Evolutionary conservation across 2,329 filamentous ascomycete species (phyloP).

Genomic region (Orbilia brochopaga): DNA sequence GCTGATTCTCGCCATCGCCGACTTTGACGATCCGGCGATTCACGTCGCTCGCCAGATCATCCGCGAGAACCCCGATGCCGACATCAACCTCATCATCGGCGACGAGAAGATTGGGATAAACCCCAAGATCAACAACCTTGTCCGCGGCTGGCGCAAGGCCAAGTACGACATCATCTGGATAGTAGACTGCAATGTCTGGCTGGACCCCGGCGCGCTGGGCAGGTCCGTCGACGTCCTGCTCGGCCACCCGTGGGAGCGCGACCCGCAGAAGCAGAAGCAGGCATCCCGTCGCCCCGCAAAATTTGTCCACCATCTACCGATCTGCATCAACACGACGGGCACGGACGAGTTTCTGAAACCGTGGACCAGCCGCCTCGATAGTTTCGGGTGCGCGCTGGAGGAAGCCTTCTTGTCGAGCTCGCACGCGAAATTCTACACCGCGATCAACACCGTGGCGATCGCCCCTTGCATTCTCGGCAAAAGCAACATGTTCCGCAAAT

Average conservation of each 20-base stretch:
- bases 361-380: conserved; percentile 38
- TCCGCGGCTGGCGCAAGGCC: conserved; percentile 86
- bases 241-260: conserved; percentile 66
- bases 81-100: conserved; percentile 78
- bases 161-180: conserved; percentile 91
- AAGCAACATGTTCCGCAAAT: conserved; percentile 96
- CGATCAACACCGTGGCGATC: conserved; percentile 89
- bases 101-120: conserved; percentile 88
- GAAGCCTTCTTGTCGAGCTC: conserved; percentile 93
- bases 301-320: conserved; percentile 90
- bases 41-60: conserved; percentile 74
- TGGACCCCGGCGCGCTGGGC: conserved; percentile 76
- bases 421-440: conserved; percentile 96
- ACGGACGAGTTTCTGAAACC: conserved; percentile 58
- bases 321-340: conserved; percentile 68
- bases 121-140: conserved; percentile 98
- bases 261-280: conserved; percentile 66
- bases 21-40: conserved; percentile 75
- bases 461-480: conserved; percentile 96
- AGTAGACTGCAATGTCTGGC: conserved; percentile 95
- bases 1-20: conserved; percentile 71
- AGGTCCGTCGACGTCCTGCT: conserved; percentile 88
- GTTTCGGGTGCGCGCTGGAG: conserved; percentile 77
- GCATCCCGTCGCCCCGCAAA: conserved; percentile 36
- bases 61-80: conserved; percentile 72